Base-by-base conservation (phyloP, 306 rosid species). In the Quillaja saponaria region DNA sequence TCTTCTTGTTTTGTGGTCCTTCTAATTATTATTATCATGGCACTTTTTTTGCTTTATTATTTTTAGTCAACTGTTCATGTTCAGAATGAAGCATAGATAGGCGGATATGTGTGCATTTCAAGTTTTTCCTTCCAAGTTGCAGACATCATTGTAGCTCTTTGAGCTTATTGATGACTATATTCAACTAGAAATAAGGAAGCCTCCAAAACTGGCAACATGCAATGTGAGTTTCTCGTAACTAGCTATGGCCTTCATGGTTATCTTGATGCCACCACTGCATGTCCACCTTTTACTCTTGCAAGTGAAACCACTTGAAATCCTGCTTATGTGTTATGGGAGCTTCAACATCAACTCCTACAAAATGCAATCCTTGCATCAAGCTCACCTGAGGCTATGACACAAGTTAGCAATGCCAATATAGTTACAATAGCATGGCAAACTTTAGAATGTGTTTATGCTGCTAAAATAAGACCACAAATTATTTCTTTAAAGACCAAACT, bases 81-180 rank as follows among this genome's bases (percentile, higher is more conserved):
- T 56, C 77, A 91, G 96, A 64, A 64, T 46, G 63, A 84, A 71
- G 35, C 88, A 69, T 48, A 80, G 84, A 73, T 87, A 88, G 83
- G 81, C 55, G 67, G 96, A 88, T 64, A 69, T 92, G 69, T 79
- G 95, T 80, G 79, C 89, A 62, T 92, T 92, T 65, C 87, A 80
- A 61, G 82, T 83, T 62, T 92, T 88, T 74, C 98, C 98, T 58
- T 58, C 42, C 85, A 92, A 88, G 88, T 69, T 86, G 63, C 96
- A 88, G 75, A 92, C 96, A 14, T 84, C 96, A 52, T 81, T 92
- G 68, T 95, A 88, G 76, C 78, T 92, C 14, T 84, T 84, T 55
- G 98, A 89, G 69, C 91, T 92, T 53, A 82, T 63, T 37, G 99
- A 92, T 83, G 99, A 88, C 69, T 89, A 86, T 71, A 83, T 92